Evolutionary conservation across 164 flowering plant genomes (phyloP), one percentile per base, ranked within the genome.

Genomic region (Magnolia officinalis): DNA sequence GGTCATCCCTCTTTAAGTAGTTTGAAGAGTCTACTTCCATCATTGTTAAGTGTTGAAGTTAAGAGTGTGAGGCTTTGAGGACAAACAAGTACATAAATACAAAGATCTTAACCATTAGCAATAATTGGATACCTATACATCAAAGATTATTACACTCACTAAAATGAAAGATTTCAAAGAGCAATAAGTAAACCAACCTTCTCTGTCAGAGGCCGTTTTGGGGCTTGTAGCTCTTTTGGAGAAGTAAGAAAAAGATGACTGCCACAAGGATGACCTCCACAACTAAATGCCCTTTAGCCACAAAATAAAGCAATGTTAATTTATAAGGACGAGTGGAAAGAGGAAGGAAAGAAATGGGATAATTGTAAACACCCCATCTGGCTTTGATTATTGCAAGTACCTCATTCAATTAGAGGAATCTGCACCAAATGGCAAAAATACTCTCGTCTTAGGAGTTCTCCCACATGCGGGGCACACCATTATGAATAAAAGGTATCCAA

Each of bases 161-260:
- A 49, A 37, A 20, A 66, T 21, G 13, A 37, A 37, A 29, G 26
- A 11, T 66, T 11, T 26, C 20, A 66, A 1, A 68, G 1, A 31
- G 26, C 8, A 49, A 29, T 5, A 20, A 49, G 11, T 24, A 23
- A 26, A 74, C 80, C 21, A 55, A 83, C 96, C 94, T 89, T 87
- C 73, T 90, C 81, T 29, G 97, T 90, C 67, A 96, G 78, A 14
- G 99, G 98, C 58, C 90, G 82, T 81, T 91, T 92, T 52, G 99
- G 98, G 97, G 98, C 84, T 90, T 94, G 86, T 96, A 96, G 90
- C 98, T 92, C 78, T 96, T 96, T 78, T 89, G 97, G 20, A 93
- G 81, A 63, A 96, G 90, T 37, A 91, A 83, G 82, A 87, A 89
- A 64, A 94, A 23, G 69, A 96, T 91, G 69, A 86, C 98, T 68